A percentile compares a stretch with the other conserved stretches of the same genome.
Conservation (phyloP, 768 basidiomycete species). For the Coprinellus micaceus region DNA sequence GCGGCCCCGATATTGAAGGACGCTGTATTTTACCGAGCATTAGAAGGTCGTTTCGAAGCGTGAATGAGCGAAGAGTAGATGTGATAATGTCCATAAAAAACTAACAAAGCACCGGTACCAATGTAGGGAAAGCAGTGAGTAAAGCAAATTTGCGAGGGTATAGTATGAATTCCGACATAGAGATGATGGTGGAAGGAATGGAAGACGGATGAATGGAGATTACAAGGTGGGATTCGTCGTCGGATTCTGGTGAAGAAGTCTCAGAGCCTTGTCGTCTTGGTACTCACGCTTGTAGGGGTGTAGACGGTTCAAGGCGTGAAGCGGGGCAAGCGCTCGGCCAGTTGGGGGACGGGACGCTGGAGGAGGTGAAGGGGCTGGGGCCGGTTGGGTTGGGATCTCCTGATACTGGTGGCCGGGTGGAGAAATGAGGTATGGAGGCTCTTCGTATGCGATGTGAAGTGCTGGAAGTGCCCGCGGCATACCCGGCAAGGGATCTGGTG, state of each 20-base stretch:
- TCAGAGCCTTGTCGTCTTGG: conserved; percentile 57
- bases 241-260: conserved; percentile 31
- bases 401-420: neutral
- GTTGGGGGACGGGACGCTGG: conserved; percentile 17
- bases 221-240: neutral
- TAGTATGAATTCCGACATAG: no score
- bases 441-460: neutral
- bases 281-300: conserved; percentile 60
- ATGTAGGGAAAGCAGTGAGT: no score
- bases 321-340: conserved; percentile 49
- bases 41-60: no score
- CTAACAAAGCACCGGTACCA: no score
- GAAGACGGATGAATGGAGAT: no score
- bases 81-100: no score
- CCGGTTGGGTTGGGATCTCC: conserved; percentile 11
- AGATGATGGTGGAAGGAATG: no score
- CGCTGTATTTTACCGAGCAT: no score
- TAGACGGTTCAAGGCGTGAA: conserved; percentile 48
- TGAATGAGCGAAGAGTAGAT: no score
- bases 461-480: neutral
- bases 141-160: no score
- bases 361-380: neutral
- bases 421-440: neutral
- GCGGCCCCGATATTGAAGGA: no score
- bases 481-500: neutral